phyloP scores from a whole-genome alignment of 2,329 filamentous ascomycete species.

The Gnomoniopsis smithogilvyi region DNA sequence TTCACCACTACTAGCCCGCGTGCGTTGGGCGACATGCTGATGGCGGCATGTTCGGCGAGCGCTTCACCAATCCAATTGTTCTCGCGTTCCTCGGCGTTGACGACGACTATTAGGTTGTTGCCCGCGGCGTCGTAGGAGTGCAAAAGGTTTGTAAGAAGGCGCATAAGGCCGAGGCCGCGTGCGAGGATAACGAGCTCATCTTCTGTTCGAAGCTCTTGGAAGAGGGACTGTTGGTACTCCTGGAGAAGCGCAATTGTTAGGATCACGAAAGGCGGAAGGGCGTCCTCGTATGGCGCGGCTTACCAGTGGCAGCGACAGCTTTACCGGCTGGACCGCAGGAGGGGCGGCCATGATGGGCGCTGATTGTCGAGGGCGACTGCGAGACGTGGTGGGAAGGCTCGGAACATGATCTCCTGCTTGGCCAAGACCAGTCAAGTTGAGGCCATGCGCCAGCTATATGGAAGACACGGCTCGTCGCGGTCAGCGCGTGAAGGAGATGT shows the following conservation, averaged over 20 bases:
- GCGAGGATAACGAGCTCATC: slow-evolving; percentile 94
- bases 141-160: slow-evolving; percentile 90
- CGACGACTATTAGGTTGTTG: slow-evolving; percentile 84
- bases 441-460: not conserved
- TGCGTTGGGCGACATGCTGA: slow-evolving; percentile 78
- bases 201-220: slow-evolving; percentile 82
- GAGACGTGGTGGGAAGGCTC: not conserved
- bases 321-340: slow-evolving; percentile 60
- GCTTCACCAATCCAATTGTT: slow-evolving; percentile 97
- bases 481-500: not conserved
- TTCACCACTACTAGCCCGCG: slow-evolving; percentile 89
- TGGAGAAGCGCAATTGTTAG: slow-evolving; percentile 26
- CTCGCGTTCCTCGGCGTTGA: slow-evolving; percentile 88
- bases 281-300: slow-evolving; percentile 14
- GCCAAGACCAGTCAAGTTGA: not conserved
- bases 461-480: not conserved
- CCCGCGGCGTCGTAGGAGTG: slow-evolving; percentile 96
- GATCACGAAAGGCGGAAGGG: not conserved
- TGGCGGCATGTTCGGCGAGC: slow-evolving; percentile 88
- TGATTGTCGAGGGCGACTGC: slow-evolving; percentile 2
- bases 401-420: slow-evolving; percentile 11
- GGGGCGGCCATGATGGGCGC: slow-evolving; percentile 17
- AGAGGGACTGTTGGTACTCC: slow-evolving; percentile 94
- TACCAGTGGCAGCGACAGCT: slow-evolving; percentile 75
- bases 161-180: slow-evolving; percentile 85